These are phyloP conservation scores for Daldinia vernicosa DNA, from an alignment of 495 filamentous ascomycete species.

Conservation along the genomic window DNA sequence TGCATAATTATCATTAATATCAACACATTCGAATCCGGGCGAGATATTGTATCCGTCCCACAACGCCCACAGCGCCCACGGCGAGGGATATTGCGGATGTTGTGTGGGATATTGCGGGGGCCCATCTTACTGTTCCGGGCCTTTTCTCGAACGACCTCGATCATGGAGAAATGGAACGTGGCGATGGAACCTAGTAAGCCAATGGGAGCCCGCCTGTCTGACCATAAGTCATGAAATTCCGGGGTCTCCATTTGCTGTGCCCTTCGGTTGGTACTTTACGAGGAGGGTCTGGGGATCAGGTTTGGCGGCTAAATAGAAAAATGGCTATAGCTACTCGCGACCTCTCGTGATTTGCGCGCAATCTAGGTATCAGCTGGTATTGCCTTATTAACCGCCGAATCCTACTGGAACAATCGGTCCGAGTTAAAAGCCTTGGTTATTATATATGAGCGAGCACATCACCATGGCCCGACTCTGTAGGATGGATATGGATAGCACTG, in stretches of 20 bases:
- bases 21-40: constrained; percentile 6
- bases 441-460: constrained; percentile 31
- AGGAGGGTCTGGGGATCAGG: constrained; percentile 34
- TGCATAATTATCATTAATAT: constrained; percentile 2
- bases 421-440: constrained; percentile 19
- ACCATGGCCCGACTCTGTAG: constrained; percentile 10
- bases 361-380: constrained; percentile 27
- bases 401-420: constrained; percentile 38
- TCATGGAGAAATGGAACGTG: constrained; percentile 36
- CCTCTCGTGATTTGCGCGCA: constrained; percentile 30
- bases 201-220: constrained; percentile 4
- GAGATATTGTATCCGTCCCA: constrained; percentile 14
- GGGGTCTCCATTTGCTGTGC: constrained; percentile 34
- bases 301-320: constrained; percentile 43
- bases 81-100: constrained; percentile 18
- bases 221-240: constrained; percentile 15
- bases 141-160: constrained; percentile 34
- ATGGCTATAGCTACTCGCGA: constrained; percentile 27
- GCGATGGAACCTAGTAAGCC: constrained; percentile 28
- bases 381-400: constrained; percentile 45
- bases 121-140: constrained; percentile 20
- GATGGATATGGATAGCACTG: not conserved
- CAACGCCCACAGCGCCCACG: constrained; percentile 10
- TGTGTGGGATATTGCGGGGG: constrained; percentile 36
- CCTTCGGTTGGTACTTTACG: constrained; percentile 28